phyloP scores from a whole-genome alignment of 1,284 basidiomycete species.

The Inonotus obliquus region DNA sequence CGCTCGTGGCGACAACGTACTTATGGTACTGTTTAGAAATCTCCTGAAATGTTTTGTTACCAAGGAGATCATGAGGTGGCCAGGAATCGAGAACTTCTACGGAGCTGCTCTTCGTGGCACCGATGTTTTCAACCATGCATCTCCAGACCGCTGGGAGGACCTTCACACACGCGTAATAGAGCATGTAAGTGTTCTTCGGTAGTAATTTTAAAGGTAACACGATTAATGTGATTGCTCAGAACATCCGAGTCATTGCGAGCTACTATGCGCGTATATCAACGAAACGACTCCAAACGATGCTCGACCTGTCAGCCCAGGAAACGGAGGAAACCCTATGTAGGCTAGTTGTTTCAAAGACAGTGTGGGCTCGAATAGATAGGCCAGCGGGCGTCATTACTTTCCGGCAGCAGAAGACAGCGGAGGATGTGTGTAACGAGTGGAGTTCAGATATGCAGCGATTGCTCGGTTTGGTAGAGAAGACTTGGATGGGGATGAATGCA shows the following conservation, averaged over 20 bases:
- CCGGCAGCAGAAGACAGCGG: constrained; percentile 69
- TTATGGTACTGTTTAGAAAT: constrained; percentile 51
- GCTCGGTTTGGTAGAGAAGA: constrained; percentile 76
- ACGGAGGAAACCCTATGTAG: constrained; percentile 88
- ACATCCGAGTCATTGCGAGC: constrained; percentile 89
- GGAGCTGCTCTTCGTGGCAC: constrained; percentile 80
- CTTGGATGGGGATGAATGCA: constrained; percentile 88
- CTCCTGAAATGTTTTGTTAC: constrained; percentile 96
- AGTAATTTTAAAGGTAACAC: constrained; percentile 2
- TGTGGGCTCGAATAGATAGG: constrained; percentile 93
- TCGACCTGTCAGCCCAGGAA: constrained; percentile 79
- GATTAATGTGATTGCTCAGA: constrained; percentile 45
- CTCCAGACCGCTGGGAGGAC: constrained; percentile 88
- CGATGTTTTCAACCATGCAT: constrained; percentile 67
- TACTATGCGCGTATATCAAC: constrained; percentile 96
- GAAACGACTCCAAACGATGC: constrained; percentile 75
- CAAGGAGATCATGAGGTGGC: constrained; percentile 96
- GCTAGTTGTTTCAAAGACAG: constrained; percentile 86
- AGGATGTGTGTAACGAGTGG: constrained; percentile 96
- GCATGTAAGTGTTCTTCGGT: constrained; percentile 61
- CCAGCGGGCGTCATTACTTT: constrained; percentile 89
- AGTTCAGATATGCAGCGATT: constrained; percentile 92
- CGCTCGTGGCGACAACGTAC: constrained; percentile 12
- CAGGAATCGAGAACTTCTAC: constrained; percentile 90
- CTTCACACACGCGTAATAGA: constrained; percentile 95